Base-by-base conservation (phyloP, 2,329 filamentous ascomycete genomes). In the Dothistroma pini region DNA sequence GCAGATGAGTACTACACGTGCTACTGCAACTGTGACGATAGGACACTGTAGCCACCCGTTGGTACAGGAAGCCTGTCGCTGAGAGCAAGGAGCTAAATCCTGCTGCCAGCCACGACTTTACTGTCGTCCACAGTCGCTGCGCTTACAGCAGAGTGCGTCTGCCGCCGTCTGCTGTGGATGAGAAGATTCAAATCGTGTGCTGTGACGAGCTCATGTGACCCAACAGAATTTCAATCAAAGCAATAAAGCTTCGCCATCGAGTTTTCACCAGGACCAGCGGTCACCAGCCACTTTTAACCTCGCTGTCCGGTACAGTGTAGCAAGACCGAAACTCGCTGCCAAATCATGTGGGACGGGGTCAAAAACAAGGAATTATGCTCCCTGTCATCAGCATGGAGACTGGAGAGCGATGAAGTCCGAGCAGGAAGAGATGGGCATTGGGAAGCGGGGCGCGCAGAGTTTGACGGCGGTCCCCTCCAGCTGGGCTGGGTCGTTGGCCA, bases 161-260 rank as follows among this genome's bases (percentile, higher is more conserved):
- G n/a, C 11, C 29, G 12, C 12, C 16, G 29, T 11, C 29, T 53
- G n/a, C 10, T 10, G n/a, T 53, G 51, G 14, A 35, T 29, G n/a
- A 35, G n/a, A n/a, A n/a, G n/a, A n/a, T n/a, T n/a, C n/a, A n/a
- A n/a, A n/a, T 6, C n/a, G 25, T 53, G 29, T 32, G 34, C 25
- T 35, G n/a, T 35, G 31, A 14, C 35, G 12, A 14, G 31, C 22
- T 53, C 29, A 14, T 53, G 29, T 53, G 51, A 53, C 51, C 41
- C 11, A 53, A 16, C 8, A 31, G 10, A 32, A 11, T 11, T 8
- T n/a, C 25, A 32, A 53, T 29, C 25, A n/a, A 29, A 53, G 16
- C 51, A 53, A 53, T 35, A 53, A 53, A 53, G n/a, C 51, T 53
- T 53, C 51, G 11, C 25, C 51, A 31, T 35, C 51, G 2, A 53